Conservation (phyloP, 306 rosid genomes). For the Citrullus mucosospermus region DNA sequence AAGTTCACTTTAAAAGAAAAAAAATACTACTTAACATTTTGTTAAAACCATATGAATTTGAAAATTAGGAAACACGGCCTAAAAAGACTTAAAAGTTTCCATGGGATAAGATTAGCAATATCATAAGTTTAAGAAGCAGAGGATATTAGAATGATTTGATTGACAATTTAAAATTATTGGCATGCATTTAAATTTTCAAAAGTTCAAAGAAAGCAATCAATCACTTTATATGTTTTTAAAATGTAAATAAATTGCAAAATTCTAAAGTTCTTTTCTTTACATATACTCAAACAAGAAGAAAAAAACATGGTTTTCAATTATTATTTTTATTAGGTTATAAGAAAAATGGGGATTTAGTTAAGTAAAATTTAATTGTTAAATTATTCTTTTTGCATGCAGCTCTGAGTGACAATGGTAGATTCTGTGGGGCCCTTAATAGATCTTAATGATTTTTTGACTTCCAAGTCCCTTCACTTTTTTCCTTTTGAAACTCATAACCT, state of each 20-base stretch:
- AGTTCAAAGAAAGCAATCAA: not conserved
- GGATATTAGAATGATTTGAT: not conserved
- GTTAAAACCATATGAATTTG: not conserved
- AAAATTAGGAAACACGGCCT: not conserved
- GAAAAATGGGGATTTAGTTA: not conserved
- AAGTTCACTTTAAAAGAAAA: not conserved
- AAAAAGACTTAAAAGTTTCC: not conserved
- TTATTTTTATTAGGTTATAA: not conserved
- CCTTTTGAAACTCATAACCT: not conserved
- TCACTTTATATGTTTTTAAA: not conserved
- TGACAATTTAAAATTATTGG: not conserved
- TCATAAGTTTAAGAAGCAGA: not conserved
- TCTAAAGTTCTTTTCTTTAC: constrained; percentile 31
- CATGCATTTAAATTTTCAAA: not conserved
- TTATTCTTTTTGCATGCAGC: not conserved
- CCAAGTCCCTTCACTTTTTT: not conserved
- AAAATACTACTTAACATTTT: not conserved
- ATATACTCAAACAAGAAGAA: constrained; percentile 19
- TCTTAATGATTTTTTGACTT: not conserved
- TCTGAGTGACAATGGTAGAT: not conserved
- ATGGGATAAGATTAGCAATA: not conserved
- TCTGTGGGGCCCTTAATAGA: not conserved
- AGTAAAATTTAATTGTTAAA: not conserved
- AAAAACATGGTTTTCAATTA: not conserved
- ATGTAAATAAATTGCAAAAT: not conserved